Evolutionary conservation across 352 stramenopile species (phyloP).

Genomic region (Saprolegnia diclina): DNA sequence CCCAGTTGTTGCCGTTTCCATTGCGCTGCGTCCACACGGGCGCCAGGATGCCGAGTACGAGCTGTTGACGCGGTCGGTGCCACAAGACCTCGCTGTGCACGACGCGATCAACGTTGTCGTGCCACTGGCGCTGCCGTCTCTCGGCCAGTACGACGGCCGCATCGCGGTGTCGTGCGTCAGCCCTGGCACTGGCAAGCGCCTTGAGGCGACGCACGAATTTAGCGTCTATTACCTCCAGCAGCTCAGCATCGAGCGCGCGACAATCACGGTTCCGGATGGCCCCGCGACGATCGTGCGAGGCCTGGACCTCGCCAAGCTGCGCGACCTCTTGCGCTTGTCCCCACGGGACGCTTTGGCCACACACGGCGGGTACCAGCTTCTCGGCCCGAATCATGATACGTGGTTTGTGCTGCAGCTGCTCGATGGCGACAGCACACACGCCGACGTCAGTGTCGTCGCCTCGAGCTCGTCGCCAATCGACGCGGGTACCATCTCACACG

Average conservation of each 20-base stretch:
- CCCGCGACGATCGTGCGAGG: not conserved
- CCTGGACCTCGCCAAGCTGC: not conserved
- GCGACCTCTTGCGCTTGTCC: slow-evolving; percentile 4
- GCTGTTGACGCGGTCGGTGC: not conserved
- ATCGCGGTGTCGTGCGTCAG: slow-evolving; percentile 19
- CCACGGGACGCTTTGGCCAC: not conserved
- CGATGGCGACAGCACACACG: too few species aligned
- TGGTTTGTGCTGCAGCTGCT: not conserved
- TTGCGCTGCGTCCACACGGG: not conserved
- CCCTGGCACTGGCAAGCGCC: slow-evolving; percentile 15
- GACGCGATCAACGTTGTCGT: not conserved
- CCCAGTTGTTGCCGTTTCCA: slow-evolving; percentile 1
- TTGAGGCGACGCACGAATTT: slow-evolving; percentile 19
- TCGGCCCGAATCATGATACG: not conserved
- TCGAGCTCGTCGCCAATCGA: too few species aligned
- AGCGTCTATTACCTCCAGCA: slow-evolving; percentile 23
- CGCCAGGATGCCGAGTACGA: not conserved
- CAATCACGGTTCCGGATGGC: not conserved
- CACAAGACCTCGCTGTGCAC: slow-evolving; percentile 11
- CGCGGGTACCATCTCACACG: too few species aligned
- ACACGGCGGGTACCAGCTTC: not conserved
- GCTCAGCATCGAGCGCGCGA: not conserved
- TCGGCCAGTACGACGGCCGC: slow-evolving; percentile 23
- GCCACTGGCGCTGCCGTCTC: not conserved
- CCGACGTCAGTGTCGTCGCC: too few species aligned